Percentiles rank a stretch among this genome's conserved stretches.
phyloP scores from a whole-genome alignment of 306 rosid genomes.

The Cucurbita moschata region DNA sequence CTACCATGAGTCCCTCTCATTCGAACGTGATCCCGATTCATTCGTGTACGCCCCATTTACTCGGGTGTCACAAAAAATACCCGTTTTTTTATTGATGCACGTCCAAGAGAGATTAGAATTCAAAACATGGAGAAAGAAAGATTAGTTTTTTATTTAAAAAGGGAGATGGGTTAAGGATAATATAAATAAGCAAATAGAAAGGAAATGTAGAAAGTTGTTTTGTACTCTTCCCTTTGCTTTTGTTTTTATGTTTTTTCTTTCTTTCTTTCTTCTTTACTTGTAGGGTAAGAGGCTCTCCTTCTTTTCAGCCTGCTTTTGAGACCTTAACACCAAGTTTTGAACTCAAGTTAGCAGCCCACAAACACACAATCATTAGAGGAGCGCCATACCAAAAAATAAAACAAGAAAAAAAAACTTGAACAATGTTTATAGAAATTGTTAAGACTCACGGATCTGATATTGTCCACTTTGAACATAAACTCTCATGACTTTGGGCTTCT shows the following conservation, averaged over 20 bases:
- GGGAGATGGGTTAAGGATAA: not conserved
- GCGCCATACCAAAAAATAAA: not conserved
- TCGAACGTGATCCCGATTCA: too few species aligned
- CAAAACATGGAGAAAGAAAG: not conserved
- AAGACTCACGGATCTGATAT: too few species aligned
- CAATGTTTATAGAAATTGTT: too few species aligned
- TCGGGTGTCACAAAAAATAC: too few species aligned
- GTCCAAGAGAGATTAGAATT: not conserved
- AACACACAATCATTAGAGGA: not conserved
- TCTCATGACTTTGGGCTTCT: too few species aligned
- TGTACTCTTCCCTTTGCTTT: slow-evolving; percentile 22
- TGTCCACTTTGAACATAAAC: too few species aligned
- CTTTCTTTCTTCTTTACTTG: slow-evolving; percentile 29
- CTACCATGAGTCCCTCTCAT: too few species aligned
- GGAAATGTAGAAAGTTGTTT: slow-evolving; percentile 24
- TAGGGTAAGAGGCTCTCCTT: slow-evolving; percentile 42
- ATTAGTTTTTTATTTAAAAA: not conserved
- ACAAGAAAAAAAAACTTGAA: not conserved
- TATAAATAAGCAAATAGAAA: not conserved
- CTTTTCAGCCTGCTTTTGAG: slow-evolving; percentile 61
- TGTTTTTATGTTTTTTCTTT: slow-evolving; percentile 8
- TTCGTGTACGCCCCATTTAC: too few species aligned
- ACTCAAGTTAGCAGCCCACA: slow-evolving; percentile 17
- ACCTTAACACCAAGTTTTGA: slow-evolving; percentile 37
- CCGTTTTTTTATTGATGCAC: not conserved